Percentiles rank a stretch among this genome's conserved stretches.
Conservation (phyloP, 2,329 filamentous ascomycete genomes). For the Allantophomopsis lycopodina region DNA sequence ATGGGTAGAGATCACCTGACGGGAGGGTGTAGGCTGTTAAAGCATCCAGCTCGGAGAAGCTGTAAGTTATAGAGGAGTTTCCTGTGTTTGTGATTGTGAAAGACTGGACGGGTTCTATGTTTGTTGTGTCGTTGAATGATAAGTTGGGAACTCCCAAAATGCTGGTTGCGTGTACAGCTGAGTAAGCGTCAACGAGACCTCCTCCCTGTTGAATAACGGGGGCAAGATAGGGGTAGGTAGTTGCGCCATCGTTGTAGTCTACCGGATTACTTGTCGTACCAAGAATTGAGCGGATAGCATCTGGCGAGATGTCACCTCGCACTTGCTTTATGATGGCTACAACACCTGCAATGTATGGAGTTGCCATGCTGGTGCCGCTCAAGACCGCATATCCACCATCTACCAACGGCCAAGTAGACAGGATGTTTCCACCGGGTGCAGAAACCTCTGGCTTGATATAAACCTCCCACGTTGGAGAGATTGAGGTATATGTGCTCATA, state of each 20-base stretch:
- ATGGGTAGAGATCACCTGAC: not conserved
- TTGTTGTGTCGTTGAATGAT: slow-evolving; percentile 49
- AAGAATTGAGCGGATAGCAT: slow-evolving; percentile 31
- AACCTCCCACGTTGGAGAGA: slow-evolving; percentile 47
- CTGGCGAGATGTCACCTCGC: slow-evolving; percentile 34
- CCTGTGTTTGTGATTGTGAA: slow-evolving; percentile 44
- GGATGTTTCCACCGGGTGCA: slow-evolving; percentile 40
- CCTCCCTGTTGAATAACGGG: slow-evolving; percentile 47
- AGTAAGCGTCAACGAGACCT: slow-evolving; percentile 44
- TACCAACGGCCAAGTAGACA: slow-evolving; percentile 36
- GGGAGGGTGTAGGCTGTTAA: slow-evolving; percentile 4
- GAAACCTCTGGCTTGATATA: slow-evolving; percentile 40
- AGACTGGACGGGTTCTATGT: slow-evolving; percentile 32
- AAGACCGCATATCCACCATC: slow-evolving; percentile 34
- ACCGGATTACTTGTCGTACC: slow-evolving; percentile 33
- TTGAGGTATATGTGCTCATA: slow-evolving; percentile 37
- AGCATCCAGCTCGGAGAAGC: slow-evolving; percentile 19
- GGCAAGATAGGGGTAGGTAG: slow-evolving; percentile 21
- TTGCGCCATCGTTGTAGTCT: slow-evolving; percentile 28
- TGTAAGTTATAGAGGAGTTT: slow-evolving; percentile 31
- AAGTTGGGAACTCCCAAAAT: slow-evolving; percentile 40
- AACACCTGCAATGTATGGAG: slow-evolving; percentile 38
- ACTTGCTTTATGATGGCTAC: slow-evolving; percentile 38
- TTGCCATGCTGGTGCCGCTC: slow-evolving; percentile 46
- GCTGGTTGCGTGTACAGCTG: slow-evolving; percentile 39